These are phyloP conservation scores for Neoarthrinium moseri DNA, from an alignment of 2,329 filamentous ascomycete species.

Conservation along the genomic window DNA sequence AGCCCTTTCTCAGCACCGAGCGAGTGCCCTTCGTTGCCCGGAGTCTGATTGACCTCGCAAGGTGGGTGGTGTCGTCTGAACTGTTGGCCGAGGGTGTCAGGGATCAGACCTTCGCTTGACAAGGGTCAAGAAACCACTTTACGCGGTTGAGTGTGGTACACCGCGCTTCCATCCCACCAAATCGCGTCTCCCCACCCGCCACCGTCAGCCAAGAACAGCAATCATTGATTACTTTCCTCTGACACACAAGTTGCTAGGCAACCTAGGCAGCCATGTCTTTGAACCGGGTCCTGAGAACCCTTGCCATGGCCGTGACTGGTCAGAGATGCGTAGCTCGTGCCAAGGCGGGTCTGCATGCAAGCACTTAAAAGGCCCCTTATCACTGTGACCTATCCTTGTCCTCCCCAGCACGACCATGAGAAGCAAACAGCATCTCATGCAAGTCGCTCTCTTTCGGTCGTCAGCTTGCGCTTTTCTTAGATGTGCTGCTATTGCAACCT, in stretches of 20 bases:
- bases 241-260: constrained; percentile 32
- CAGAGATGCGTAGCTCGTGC: constrained; percentile 18
- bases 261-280: constrained; percentile 26
- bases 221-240: constrained; percentile 17
- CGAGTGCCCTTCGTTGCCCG: not conserved
- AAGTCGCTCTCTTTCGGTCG: constrained; percentile 6
- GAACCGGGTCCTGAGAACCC: constrained; percentile 10
- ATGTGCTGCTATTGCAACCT: constrained; percentile 11
- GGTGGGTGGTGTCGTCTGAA: no score
- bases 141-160: constrained; percentile 38
- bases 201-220: constrained; percentile 21
- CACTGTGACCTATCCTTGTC: constrained; percentile 7
- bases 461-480: not conserved
- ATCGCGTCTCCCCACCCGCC: constrained; percentile 21
- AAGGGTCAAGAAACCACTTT: constrained; percentile 30
- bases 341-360: constrained; percentile 29
- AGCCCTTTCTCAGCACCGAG: no score
- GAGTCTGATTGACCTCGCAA: not conserved
- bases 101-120: constrained; percentile 21
- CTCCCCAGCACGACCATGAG: not conserved
- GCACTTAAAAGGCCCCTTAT: constrained; percentile 27
- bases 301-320: constrained; percentile 13
- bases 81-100: constrained; percentile 14
- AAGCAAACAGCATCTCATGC: constrained; percentile 10
- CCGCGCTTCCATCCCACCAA: constrained; percentile 32